A percentile compares a stretch with the other conserved stretches of the same genome.
Conservation (phyloP, 2,329 filamentous ascomycete genomes). For the Fusarium irregulare region DNA sequence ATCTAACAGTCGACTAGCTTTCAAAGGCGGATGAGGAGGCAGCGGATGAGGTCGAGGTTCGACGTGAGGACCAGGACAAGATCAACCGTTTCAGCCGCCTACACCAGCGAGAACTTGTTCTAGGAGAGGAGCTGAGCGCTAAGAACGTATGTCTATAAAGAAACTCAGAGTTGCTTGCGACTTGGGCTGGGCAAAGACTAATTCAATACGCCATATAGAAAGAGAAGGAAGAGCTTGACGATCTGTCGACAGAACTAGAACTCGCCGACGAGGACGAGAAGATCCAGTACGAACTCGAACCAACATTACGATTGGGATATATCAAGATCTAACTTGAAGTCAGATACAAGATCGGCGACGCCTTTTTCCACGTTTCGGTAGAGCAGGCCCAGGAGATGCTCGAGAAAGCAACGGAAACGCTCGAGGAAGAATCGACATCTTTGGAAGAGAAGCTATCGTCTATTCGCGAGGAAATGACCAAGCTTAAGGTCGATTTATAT, state of each 20-base stretch:
- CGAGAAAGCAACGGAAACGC: slow-evolving; percentile 72
- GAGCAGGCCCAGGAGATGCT: slow-evolving; percentile 90
- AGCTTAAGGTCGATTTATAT: slow-evolving; percentile 92
- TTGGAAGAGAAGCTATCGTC: slow-evolving; percentile 81
- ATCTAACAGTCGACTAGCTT: slow-evolving; percentile 67
- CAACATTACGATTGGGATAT: not conserved
- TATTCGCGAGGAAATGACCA: slow-evolving; percentile 86
- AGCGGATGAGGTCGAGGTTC: slow-evolving; percentile 89
- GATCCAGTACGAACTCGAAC: slow-evolving; percentile 75
- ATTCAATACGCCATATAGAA: slow-evolving; percentile 70
- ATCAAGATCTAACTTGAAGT: slow-evolving; percentile 18
- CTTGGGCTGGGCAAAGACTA: slow-evolving; percentile 23
- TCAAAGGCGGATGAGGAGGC: slow-evolving; percentile 91
- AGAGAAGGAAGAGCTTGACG: slow-evolving; percentile 97
- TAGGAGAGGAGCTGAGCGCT: slow-evolving; percentile 82
- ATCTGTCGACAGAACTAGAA: slow-evolving; percentile 90
- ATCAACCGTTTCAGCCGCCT: slow-evolving; percentile 98
- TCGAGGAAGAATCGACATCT: slow-evolving; percentile 79
- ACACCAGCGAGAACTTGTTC: slow-evolving; percentile 82
- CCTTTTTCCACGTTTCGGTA: slow-evolving; percentile 88
- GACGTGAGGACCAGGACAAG: slow-evolving; percentile 96
- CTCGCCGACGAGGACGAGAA: slow-evolving; percentile 94
- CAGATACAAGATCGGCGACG: slow-evolving; percentile 97
- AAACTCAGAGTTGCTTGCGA: not conserved
- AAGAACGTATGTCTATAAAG: slow-evolving; percentile 76